These are phyloP conservation scores for Pestalotiopsis sp. DNA, from an alignment of 2,329 filamentous ascomycete genomes.

Conservation along the genomic window DNA sequence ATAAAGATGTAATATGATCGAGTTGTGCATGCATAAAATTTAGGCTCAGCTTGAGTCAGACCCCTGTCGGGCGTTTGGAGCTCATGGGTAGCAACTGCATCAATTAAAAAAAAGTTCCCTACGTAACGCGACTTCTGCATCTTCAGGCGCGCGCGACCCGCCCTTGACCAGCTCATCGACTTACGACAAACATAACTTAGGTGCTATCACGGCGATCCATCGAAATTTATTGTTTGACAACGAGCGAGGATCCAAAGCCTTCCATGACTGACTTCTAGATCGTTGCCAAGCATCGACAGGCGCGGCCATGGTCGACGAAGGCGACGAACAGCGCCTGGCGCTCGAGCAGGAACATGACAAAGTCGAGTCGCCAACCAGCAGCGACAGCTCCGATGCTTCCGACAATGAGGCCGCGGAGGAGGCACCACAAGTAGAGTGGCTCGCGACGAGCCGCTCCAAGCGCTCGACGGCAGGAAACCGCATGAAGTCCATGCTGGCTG, in stretches of 20 bases:
- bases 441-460: conserved; percentile 73
- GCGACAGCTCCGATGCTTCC: conserved; percentile 34
- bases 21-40: background rate
- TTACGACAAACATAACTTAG: background rate
- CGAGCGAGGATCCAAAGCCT: background rate
- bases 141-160: background rate
- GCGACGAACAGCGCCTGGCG: conserved; percentile 46
- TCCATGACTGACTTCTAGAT: background rate
- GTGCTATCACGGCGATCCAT: background rate
- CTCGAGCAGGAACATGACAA: conserved; percentile 29
- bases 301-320: conserved; percentile 38
- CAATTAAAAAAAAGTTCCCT: conserved; percentile 8
- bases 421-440: conserved; percentile 59
- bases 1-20: background rate
- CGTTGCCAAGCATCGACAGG: background rate
- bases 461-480: conserved; percentile 84
- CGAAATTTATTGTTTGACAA: background rate
- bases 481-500: conserved; percentile 76
- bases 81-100: background rate
- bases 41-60: background rate
- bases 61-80: background rate
- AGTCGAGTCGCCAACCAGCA: conserved; percentile 37
- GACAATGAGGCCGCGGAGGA: conserved; percentile 29
- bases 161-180: background rate
- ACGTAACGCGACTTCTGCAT: conserved; percentile 1